Percentiles rank a stretch among this genome's conserved stretches.
These are phyloP conservation scores for Plantago coronopus DNA, from an alignment of 305 asterid species.

Conservation along the genomic window DNA sequence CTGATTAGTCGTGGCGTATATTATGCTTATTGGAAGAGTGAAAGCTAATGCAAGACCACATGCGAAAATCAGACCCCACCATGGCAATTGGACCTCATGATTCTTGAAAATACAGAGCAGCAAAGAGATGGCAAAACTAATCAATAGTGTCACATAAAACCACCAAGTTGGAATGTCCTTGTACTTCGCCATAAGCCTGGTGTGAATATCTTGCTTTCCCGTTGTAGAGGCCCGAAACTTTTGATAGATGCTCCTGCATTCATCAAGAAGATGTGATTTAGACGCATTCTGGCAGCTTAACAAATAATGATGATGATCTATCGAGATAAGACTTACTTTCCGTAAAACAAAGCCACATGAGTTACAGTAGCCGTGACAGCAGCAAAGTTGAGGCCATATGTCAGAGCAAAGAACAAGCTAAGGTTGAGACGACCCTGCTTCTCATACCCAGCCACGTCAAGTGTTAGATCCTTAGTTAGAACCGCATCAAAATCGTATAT, in stretches of 20 bases:
- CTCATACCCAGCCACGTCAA: conserved; percentile 43
- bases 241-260: conserved; percentile 45
- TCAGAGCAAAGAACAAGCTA: conserved; percentile 44
- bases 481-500: conserved; percentile 42
- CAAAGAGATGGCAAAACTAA: conserved; percentile 45
- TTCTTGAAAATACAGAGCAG: conserved; percentile 55
- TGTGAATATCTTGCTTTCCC: conserved; percentile 59
- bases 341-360: conserved; percentile 65
- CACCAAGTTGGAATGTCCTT: conserved; percentile 73
- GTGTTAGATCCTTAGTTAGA: conserved; percentile 55
- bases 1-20: conserved; percentile 81
- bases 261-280: background rate
- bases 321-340: conserved; percentile 48
- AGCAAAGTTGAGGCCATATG: conserved; percentile 71
- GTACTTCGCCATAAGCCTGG: conserved; percentile 62
- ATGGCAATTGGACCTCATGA: conserved; percentile 64
- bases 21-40: conserved; percentile 70
- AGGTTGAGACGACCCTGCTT: conserved; percentile 46
- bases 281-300: background rate
- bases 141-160: conserved; percentile 37
- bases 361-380: conserved; percentile 49
- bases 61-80: conserved; percentile 79
- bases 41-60: conserved; percentile 37
- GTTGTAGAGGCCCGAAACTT: conserved; percentile 34
- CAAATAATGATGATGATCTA: background rate